phyloP scores from a whole-genome alignment of 306 rosid genomes.

The Astragalus glycyphyllos region DNA sequence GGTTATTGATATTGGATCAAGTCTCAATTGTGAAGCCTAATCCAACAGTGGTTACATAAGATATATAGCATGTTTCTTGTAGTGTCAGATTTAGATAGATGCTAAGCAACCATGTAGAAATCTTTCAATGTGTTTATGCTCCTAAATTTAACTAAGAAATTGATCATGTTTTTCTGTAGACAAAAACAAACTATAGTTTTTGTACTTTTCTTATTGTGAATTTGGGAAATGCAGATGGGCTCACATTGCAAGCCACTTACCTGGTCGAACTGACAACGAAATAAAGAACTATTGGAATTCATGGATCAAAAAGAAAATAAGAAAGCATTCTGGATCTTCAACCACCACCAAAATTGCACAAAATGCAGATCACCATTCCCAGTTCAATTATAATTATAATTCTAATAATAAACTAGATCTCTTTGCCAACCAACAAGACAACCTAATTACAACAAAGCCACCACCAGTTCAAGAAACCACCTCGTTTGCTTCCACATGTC shows the following conservation, averaged over 20 bases:
- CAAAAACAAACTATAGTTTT: too few relatives aligned
- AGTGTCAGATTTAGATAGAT: too few relatives aligned
- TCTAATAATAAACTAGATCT: constrained; percentile 52
- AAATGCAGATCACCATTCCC: constrained; percentile 44
- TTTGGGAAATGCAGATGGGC: constrained; percentile 75
- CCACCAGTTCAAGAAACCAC: constrained; percentile 55
- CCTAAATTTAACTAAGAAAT: too few relatives aligned
- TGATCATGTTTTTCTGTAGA: too few relatives aligned
- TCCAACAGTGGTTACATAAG: too few relatives aligned
- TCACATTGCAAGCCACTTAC: constrained; percentile 93
- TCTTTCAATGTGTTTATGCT: too few relatives aligned
- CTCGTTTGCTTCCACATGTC: constrained; percentile 66
- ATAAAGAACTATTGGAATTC: constrained; percentile 98
- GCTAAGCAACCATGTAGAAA: too few relatives aligned
- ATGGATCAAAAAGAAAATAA: constrained; percentile 92
- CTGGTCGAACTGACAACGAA: constrained; percentile 96
- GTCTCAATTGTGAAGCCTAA: too few relatives aligned
- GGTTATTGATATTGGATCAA: too few relatives aligned
- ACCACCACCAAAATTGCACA: constrained; percentile 27
- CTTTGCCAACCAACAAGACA: constrained; percentile 54
- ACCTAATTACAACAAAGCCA: constrained; percentile 46
- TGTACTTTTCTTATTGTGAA: background rate
- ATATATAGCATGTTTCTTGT: too few relatives aligned
- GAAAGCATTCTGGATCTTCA: constrained; percentile 59
- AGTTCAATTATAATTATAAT: constrained; percentile 48